Base-by-base conservation (phyloP, 345 rosid species). In the Cardiospermum halicacabum region DNA sequence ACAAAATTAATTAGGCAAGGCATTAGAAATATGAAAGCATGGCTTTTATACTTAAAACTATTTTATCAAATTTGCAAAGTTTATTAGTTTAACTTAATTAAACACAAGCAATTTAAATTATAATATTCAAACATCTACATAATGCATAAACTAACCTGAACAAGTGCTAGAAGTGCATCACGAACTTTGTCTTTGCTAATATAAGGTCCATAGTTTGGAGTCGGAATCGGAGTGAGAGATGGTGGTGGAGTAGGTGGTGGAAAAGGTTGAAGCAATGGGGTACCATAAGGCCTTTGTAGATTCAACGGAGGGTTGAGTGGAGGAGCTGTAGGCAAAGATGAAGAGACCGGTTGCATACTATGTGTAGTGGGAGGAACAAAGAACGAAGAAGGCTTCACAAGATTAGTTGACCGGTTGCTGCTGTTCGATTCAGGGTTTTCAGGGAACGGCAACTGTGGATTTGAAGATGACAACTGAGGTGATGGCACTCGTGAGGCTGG, bases 221-320 rank as follows among this genome's bases (percentile, higher is more conserved):
- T 25, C 30, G 76, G 74, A 56, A 48, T 53, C 58, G 97, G 92
- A n/a, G 96, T 81, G 25, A 90, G 98, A 55, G 96, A 86, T 58
- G 80, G 88, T 60, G 96, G 86, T 21, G 98, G 97, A 51, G 77
- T 82, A 12, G 97, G 98, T 27, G 97, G 98, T 56, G 97, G 97
- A 74, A 90, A 93, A 28, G 98, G 91, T 71, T 93, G 98, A 74
- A 87, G 96, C 71, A 91, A 65, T 21, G 95, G 98, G 63, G 96
- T 72, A 69, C 94, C 96, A 68, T 85, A 85, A 4, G 76, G 65
- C n/a, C 88, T 88, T 47, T 86, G 94, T 53, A 78, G 72, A 71
- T 65, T 78, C 55, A 36, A 66, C 13, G 91, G 76, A 60, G 78
- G 81, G 65, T 77, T 88, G 43, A 75, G 84, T 22, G 82, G 82